Evolutionary conservation across 2,329 filamentous ascomycete genomes (phyloP), one percentile per base, ranked within the genome.

Genomic region (Coniochaeta sp.): DNA sequence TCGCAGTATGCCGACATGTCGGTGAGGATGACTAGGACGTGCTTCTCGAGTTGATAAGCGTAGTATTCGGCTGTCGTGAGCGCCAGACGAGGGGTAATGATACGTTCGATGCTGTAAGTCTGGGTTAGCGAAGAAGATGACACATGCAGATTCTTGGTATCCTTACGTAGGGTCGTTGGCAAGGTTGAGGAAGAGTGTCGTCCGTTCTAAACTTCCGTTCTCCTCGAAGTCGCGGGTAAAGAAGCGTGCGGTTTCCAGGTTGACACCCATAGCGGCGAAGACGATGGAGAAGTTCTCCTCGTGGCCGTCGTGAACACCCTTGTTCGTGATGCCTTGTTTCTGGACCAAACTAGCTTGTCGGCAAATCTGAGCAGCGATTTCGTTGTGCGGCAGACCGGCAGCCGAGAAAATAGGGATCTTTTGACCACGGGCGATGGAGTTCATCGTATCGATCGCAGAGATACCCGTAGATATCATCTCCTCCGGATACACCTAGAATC

Each of bases 381-480:
- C 95, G 80, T 99, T 99, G 81, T 99, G 96, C 42, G 96, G 96
- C 62, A 99, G 86, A 92, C 95, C 95, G 62, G 95, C 88, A 59
- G 95, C 92, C 28, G 95, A 99, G 86, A 99, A 99, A 71, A 99
- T 99, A 69, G 96, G 95, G 66, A 99, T 99, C 84, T 99, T 99
- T 77, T 99, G 95, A 64, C 95, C 95, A 85, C 95, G 92, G 65
- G 96, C 95, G 75, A 98, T 96, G 63, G 89, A 93, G 82, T 92
- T 92, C 93, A 98, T 98, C 63, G 93, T 96, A 74, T 98, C 93
- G 71, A 99, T 98, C 72, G 95, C 93, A 64, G 93, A 98, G 76
- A 99, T 99, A 87, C 95, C 95, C 55, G 95, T 99, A 38, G 93
- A 95, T 71, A 99, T 98, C 93, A 99, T 99, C 79, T 99, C 96